Evolutionary conservation across 352 stramenopile species (phyloP), one percentile per base, ranked within the genome.

Genomic region (Globisporangium mamillatum): DNA sequence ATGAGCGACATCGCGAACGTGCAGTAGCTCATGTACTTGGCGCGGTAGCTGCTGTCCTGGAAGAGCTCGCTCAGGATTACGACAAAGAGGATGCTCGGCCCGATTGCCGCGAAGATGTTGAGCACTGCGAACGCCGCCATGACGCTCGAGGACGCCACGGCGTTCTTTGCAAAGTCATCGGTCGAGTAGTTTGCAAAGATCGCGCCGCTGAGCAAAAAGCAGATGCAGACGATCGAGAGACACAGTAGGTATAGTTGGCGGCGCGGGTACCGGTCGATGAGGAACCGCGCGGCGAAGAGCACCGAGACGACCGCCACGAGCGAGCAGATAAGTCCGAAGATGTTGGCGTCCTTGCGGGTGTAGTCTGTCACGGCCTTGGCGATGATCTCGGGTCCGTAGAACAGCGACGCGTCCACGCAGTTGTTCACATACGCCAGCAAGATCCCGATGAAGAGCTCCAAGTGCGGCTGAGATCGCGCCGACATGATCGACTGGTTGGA

Each of bases 1-100:
- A 94, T 86, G 60, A 93, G 78, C 60, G 88, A 95, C 88, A 95
- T 95, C 48, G 86, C 73, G 69, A 95, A 95, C 48, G 88, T 95
- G 69, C 88, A 95, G 76, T 93, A 94, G 79, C 88, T 94, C 86
- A 94, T 95, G 80, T 92, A 94, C 24, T 77, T 72, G 29, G 88
- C 88, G 22, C 88, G 88, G 67, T 93, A 91, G 71, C 76, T 90
- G 67, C 77, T 89, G 76, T 93, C 81, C 56, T 88, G 82, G 66
- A 95, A 95, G 38, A 95, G 75, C 67, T 95, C 88, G 52, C 81
- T 93, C 27, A 95, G 74, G 69, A 95, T 94, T 2, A 95, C 83
- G 52, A 95, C 80, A 32, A 95, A 95, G 18, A 94, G 76, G 60
- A 92, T 84, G 66, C 83, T 92, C 38, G 88, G 84, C 2, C 88